Base-by-base conservation (phyloP, 2,329 filamentous ascomycete genomes). In the Aspergillus costaricaensis region DNA sequence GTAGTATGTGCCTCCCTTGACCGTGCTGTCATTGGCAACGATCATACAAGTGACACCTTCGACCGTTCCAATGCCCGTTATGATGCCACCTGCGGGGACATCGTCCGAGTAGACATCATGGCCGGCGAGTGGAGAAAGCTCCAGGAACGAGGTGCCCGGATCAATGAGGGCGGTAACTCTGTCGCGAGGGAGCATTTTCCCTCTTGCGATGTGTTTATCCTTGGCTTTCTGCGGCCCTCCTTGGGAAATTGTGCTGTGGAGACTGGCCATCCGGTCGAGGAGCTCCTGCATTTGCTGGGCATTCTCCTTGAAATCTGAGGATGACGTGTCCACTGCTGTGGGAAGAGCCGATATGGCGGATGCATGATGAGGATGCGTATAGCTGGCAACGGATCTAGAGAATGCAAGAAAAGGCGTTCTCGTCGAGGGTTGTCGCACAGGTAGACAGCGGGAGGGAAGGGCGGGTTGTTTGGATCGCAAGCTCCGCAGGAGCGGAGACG, bases 1-100 rank as follows among this genome's bases (percentile, higher is more conserved):
- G 73, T 94, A 98, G 79, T 99, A 99, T 1, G 94, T 96, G 23
- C 94, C 94, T 55, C 94, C 94, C 80, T 98, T 99, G 72, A 98
- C 94, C 17, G 94, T 97, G 80, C 91, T 96, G 75, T 97, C 94
- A 74, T 98, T 97, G 60, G 92, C 93, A 53, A 97, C 91, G 68
- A 98, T 91, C 80, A 97, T 89, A 76, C 94, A 98, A 43, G 88
- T 89, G 25, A 96, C 92, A 14, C 94, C 94, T 74, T 95, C 90
- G 25, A 99, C 91, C 2, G 90, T 89, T 3, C 94, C 94, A 55
- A 98, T 87, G 1, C 94, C 95, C 0, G 95, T 96, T 61, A 99
- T 92, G 67, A 99, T 95, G 6, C 92, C 94, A 25, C 90, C 95
- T 0, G 91, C 89, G 0, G 94, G 91, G 1, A 97, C 90, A 15